Percentiles rank a stretch among this genome's conserved stretches.
phyloP scores from a whole-genome alignment of 768 basidiomycete species.

The Lyophyllum atratum region DNA sequence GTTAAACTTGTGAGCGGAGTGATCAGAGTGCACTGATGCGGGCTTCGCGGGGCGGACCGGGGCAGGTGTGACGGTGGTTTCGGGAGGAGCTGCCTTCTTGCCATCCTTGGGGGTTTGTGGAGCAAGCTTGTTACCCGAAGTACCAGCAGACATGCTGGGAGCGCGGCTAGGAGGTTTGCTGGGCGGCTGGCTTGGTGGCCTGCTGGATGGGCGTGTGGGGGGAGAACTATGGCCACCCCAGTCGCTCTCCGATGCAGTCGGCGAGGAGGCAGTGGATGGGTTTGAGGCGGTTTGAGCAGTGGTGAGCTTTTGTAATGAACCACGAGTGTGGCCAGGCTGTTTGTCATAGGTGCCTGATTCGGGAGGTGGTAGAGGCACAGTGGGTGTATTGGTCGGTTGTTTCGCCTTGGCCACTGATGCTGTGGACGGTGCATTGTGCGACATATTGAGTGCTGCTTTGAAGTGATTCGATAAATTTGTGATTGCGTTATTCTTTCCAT shows the following conservation, averaged over 20 bases:
- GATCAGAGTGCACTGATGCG: conserved; percentile 53
- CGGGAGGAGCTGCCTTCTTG: conserved; percentile 24
- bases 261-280: conserved; percentile 42
- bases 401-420: conserved; percentile 13
- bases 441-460: conserved; percentile 23
- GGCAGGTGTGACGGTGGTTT: conserved; percentile 13
- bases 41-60: conserved; percentile 32
- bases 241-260: conserved; percentile 59
- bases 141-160: conserved; percentile 47
- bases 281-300: conserved; percentile 30
- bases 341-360: conserved; percentile 50
- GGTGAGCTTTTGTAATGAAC: conserved; percentile 42
- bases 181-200: conserved; percentile 58
- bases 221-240: conserved; percentile 55
- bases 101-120: conserved; percentile 14
- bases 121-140: conserved; percentile 36
- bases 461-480: conserved; percentile 26
- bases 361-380: conserved; percentile 53
- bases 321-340: conserved; percentile 50
- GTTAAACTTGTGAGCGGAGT: conserved; percentile 71
- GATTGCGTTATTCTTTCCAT: conserved; percentile 24
- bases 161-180: conserved; percentile 52
- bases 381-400: conserved; percentile 8
- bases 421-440: conserved; percentile 20
- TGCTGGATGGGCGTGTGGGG: conserved; percentile 51